Base-by-base conservation (phyloP, 2,329 filamentous ascomycete species). In the Aspergillus fijiensis region DNA sequence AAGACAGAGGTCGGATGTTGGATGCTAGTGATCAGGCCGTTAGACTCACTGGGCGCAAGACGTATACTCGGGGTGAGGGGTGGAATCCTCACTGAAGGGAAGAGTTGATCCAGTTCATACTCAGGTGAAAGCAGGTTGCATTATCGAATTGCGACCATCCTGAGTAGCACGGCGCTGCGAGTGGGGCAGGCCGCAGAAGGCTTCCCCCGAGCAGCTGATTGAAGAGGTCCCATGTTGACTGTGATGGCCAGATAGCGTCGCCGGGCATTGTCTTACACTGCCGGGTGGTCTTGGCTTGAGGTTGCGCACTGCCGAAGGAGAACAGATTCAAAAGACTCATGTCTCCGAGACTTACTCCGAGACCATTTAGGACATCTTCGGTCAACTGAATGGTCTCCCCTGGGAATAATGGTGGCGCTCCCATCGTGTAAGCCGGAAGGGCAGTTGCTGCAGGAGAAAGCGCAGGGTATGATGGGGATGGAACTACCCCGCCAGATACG, bases 251-350 rank as follows among this genome's bases (percentile, higher is more conserved):
- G 5, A 35, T 19, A 4, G 27, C 16, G 49, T 70, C 66, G 5
- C 67, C 69, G 9, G 68, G 67, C 52, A 69, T 58, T 7, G 52
- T 2, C 51, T 69, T 70, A 62, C 69, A 70, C 21, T 74, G 81
- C 35, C 79, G 82, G 62, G 78, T 77, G 74, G 77, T 81, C 6
- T 58, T 31, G 47, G 54, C 50, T 62, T 55, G 59, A 63, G 29
- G 61, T 66, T 33, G 12, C 63, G 31, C 11, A 25, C 33, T n/a
- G 16, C 42, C 70, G 49, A 79, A 79, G 16, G 61, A 57, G 53
- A 79, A 79, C 23, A 75, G 60, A 4, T 68, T 62, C 11, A 77
- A 64, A 16, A 73, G 62, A 33, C 68, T 71, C 49, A 72, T 57
- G 12, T 74, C 68, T 10, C 62, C 31, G 29, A 63, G 49, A 25